These are phyloP conservation scores for Acrocalymma vagum DNA, from an alignment of 2,329 filamentous ascomycete species.

Conservation along the genomic window DNA sequence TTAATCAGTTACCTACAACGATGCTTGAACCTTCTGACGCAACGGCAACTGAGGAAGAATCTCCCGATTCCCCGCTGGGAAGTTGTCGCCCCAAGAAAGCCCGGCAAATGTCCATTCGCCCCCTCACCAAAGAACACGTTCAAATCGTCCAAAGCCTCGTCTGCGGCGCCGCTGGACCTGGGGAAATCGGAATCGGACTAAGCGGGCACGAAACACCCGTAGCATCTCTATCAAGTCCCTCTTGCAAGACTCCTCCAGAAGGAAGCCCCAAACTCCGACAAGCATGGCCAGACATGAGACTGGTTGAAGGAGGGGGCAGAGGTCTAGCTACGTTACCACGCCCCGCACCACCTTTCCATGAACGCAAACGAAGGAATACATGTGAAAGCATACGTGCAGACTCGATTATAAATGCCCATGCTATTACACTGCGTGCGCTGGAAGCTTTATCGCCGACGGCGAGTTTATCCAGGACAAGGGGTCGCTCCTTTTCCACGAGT, in stretches of 20 bases:
- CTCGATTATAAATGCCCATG: constrained; percentile 40
- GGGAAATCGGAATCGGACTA: no score
- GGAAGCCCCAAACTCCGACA: no score
- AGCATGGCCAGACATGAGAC: no score
- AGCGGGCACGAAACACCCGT: no score
- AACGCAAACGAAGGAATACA: constrained; percentile 28
- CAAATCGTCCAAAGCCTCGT: constrained; percentile 30
- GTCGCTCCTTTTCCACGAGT: constrained; percentile 15
- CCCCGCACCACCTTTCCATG: constrained; percentile 7
- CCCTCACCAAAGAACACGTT: constrained; percentile 28
- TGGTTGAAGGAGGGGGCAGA: no score
- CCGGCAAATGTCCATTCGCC: constrained; percentile 29
- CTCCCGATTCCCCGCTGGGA: not conserved
- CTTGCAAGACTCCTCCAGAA: no score
- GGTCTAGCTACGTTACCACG: no score
- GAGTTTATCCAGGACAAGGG: constrained; percentile 13
- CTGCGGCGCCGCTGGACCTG: constrained; percentile 25
- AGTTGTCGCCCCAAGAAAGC: constrained; percentile 23
- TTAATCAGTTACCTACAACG: constrained; percentile 14
- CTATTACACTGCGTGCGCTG: constrained; percentile 36
- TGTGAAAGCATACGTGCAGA: constrained; percentile 34
- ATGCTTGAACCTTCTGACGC: constrained; percentile 16
- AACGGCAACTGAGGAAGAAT: constrained; percentile 6
- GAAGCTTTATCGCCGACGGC: constrained; percentile 28
- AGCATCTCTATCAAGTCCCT: no score